Percentiles rank a stretch among this genome's conserved stretches.
phyloP scores from a whole-genome alignment of 2,329 filamentous ascomycete species.

The Penicillium expansum region DNA sequence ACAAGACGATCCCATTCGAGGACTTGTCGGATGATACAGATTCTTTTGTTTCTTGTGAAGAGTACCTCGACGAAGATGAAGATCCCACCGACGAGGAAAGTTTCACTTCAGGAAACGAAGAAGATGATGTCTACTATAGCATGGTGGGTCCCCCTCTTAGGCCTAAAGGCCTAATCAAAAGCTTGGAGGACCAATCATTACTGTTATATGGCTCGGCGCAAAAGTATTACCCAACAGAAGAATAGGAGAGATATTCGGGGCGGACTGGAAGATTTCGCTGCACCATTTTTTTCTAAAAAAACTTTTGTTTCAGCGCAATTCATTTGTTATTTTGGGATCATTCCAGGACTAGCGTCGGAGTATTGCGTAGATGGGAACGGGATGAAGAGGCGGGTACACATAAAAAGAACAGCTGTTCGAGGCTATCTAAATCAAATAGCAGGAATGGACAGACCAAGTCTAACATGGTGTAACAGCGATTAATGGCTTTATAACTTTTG shows the following conservation, averaged over 20 bases:
- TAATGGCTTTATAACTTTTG: not conserved
- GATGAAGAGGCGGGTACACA: not conserved
- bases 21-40: not conserved
- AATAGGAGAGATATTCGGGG: not conserved
- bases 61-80: not conserved
- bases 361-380: not conserved
- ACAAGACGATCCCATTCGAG: not conserved
- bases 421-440: not conserved
- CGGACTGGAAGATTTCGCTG: not conserved
- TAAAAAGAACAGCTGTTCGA: not conserved
- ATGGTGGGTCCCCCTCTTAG: not conserved
- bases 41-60: conserved; percentile 1
- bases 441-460: not conserved
- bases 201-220: not conserved
- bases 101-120: not conserved
- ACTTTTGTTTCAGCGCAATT: not conserved
- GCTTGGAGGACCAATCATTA: not conserved
- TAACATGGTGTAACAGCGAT: not conserved
- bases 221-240: not conserved
- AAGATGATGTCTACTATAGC: not conserved
- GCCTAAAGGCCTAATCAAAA: not conserved
- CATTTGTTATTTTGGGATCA: not conserved
- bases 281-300: not conserved
- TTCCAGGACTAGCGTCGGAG: not conserved
- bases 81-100: not conserved